Evolutionary conservation across 495 filamentous ascomycete genomes (phyloP).

Genomic region (Hapsidospora chrysogenum): DNA sequence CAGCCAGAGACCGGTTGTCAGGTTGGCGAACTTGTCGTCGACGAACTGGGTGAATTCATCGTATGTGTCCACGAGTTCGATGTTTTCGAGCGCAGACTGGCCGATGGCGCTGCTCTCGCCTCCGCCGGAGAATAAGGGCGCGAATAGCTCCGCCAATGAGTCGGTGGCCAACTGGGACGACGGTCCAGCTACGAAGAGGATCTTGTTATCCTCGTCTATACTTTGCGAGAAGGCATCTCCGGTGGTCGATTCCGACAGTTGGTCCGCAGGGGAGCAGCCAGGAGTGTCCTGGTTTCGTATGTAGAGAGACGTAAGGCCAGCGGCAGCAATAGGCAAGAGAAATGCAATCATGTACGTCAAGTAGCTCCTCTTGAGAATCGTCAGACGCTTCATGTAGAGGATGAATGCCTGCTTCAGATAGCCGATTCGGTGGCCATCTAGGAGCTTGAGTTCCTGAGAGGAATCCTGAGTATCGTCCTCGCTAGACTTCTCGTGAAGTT

Average conservation of each 20-base stretch:
- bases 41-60: constrained; percentile 53
- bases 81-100: constrained; percentile 10
- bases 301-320: constrained; percentile 58
- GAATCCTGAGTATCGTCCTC: constrained; percentile 1
- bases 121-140: constrained; percentile 11
- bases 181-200: constrained; percentile 50
- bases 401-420: constrained; percentile 50
- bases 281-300: constrained; percentile 36
- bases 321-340: constrained; percentile 56
- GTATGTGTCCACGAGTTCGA: constrained; percentile 46
- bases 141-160: constrained; percentile 15
- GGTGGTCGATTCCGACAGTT: constrained; percentile 8
- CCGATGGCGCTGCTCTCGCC: background rate
- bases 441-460: constrained; percentile 32
- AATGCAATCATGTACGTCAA: constrained; percentile 57
- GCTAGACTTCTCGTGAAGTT: constrained; percentile 9
- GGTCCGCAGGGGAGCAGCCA: constrained; percentile 38
- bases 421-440: constrained; percentile 47
- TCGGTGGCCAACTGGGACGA: constrained; percentile 24
- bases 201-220: constrained; percentile 11
- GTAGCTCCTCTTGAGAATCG: constrained; percentile 59
- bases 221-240: constrained; percentile 16
- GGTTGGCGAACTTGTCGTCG: constrained; percentile 37
- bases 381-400: constrained; percentile 60
- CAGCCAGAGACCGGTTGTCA: constrained; percentile 62